Percentiles rank a stretch among this genome's conserved stretches.
These are phyloP conservation scores for Helminthosporium solani DNA, from an alignment of 2,329 filamentous ascomycete genomes.

Conservation along the genomic window DNA sequence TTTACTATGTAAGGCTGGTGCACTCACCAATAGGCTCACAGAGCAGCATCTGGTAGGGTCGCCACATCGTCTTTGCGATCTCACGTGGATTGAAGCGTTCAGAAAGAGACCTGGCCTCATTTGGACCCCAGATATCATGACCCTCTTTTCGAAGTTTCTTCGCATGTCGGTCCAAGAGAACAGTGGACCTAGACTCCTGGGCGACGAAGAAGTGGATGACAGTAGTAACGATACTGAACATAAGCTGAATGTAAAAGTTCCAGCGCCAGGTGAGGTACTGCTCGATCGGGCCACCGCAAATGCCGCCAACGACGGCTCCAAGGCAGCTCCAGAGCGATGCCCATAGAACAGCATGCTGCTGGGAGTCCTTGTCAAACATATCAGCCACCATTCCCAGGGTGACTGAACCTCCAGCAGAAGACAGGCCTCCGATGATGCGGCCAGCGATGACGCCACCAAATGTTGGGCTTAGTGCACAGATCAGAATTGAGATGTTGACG, in stretches of 20 bases:
- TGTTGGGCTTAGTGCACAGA: constrained; percentile 66
- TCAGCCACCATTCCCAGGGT: constrained; percentile 66
- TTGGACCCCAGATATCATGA: constrained; percentile 63
- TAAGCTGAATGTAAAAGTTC: constrained; percentile 82
- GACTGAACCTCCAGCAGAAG: constrained; percentile 63
- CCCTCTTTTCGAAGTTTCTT: constrained; percentile 67
- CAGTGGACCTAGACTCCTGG: constrained; percentile 72
- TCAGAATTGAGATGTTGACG: constrained; percentile 69
- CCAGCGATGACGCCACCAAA: constrained; percentile 68
- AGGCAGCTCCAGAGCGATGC: constrained; percentile 58
- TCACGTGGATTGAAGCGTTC: constrained; percentile 44
- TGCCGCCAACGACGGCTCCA: constrained; percentile 70
- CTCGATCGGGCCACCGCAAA: constrained; percentile 76
- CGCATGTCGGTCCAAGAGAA: constrained; percentile 75
- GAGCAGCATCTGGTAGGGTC: constrained; percentile 72
- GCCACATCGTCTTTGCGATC: constrained; percentile 53
- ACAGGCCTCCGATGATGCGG: constrained; percentile 39
- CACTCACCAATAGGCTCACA: constrained; percentile 62
- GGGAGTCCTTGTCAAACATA: constrained; percentile 34
- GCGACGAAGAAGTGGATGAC: constrained; percentile 66
- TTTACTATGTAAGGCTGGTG: no score
- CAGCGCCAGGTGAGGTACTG: constrained; percentile 68
- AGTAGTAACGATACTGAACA: constrained; percentile 71
- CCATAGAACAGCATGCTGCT: constrained; percentile 52
- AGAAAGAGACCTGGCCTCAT: constrained; percentile 52